Conservation (phyloP, 202 grass and related monocot genomes). For the Setaria italica region DNA sequence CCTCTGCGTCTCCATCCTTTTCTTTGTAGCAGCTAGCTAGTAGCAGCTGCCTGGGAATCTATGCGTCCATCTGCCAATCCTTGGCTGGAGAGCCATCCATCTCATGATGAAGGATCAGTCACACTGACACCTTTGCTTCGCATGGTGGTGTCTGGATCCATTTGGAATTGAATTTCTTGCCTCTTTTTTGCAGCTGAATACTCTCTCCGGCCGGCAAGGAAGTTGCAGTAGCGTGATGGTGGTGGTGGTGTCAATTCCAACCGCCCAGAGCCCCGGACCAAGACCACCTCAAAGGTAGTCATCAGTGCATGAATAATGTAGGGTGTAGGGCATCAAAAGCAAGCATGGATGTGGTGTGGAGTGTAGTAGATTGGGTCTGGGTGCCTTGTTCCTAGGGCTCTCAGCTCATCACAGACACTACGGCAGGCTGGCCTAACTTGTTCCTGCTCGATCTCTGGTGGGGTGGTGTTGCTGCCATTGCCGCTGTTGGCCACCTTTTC, state of each 20-base stretch:
- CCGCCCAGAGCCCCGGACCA: conserved; percentile 1
- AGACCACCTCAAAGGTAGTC: background rate
- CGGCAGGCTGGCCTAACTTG: conserved; percentile 45
- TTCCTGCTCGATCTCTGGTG: background rate
- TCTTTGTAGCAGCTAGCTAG: background rate
- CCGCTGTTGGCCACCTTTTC: conserved; percentile 34
- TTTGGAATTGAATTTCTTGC: conserved; percentile 45
- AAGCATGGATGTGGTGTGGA: background rate
- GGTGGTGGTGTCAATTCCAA: conserved; percentile 43
- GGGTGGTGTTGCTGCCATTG: conserved; percentile 3
- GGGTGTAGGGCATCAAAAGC: background rate
- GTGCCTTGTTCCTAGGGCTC: conserved; percentile 15
- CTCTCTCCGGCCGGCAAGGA: background rate
- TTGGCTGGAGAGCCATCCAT: conserved; percentile 16
- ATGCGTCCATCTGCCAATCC: conserved; percentile 7
- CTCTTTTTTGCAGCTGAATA: conserved; percentile 6
- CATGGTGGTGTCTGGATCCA: conserved; percentile 28
- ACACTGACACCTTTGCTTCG: conserved; percentile 44
- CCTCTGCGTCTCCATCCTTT: background rate
- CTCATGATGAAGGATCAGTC: conserved; percentile 37
- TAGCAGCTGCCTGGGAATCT: conserved; percentile 24
- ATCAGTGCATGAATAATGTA: background rate
- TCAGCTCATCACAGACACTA: background rate
- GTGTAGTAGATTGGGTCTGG: conserved; percentile 12
- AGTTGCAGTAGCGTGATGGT: background rate